Percentiles rank a stretch among this genome's conserved stretches.
Evolutionary conservation across 78 protist species (phyloP).

Genomic region (Anaeramoeba flamelloides): DNA sequence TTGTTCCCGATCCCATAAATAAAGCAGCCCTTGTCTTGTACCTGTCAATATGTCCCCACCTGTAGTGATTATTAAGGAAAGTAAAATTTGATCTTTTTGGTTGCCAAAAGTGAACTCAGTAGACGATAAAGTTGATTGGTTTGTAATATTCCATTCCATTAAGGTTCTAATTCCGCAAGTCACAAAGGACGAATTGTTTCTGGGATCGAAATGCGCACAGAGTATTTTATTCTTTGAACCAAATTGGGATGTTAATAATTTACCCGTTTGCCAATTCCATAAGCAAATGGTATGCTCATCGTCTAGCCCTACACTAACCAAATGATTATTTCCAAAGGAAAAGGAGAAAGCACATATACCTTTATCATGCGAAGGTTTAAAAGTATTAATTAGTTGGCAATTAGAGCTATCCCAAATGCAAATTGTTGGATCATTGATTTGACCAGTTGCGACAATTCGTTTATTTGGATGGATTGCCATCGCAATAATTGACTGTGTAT

Average conservation of each 20-base stretch:
- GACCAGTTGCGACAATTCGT: constrained; percentile 5
- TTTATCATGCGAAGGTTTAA: not conserved
- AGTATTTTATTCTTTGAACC: not conserved
- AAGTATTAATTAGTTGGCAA: not conserved
- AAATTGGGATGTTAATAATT: not conserved
- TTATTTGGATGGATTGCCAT: constrained; percentile 10
- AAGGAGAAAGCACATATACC: constrained; percentile 16
- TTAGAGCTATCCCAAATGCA: not conserved
- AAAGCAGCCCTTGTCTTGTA: too few relatives aligned
- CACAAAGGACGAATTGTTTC: not conserved
- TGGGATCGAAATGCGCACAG: not conserved
- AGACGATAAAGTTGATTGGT: too few relatives aligned
- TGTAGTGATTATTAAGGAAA: too few relatives aligned
- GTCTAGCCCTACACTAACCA: constrained; percentile 10
- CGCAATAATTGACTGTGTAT: too few relatives aligned
- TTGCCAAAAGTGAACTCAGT: too few relatives aligned
- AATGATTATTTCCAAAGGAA: not conserved
- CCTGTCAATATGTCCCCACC: too few relatives aligned
- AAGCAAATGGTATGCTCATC: not conserved
- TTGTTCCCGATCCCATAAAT: too few relatives aligned
- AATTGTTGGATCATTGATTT: not conserved
- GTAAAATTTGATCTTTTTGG: too few relatives aligned
- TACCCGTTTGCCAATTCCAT: constrained; percentile 7
- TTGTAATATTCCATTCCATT: not conserved
- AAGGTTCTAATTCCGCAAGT: not conserved